Evolutionary conservation across 2,329 filamentous ascomycete genomes (phyloP), one percentile per base, ranked within the genome.

Genomic region (Cylindrodendrum hubeiense): DNA sequence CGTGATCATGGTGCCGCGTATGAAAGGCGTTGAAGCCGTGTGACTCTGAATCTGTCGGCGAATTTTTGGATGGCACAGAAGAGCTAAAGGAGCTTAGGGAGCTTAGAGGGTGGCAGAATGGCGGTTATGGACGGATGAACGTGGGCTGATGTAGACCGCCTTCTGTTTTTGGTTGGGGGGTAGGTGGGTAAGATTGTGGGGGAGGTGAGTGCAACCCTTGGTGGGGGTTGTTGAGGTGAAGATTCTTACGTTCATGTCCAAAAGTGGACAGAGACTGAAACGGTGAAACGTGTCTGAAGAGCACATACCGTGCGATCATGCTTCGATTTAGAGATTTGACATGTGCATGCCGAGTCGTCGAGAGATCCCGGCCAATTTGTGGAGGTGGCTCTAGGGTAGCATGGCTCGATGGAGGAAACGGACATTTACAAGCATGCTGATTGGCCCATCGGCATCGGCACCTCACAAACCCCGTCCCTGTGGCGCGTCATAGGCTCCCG

Each of bases 401-500:
- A 22, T 43, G 41, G 41, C 8, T 19, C 33, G 28, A 22, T 43
- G 12, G 54, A 63, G 51, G 53, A 60, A 74, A 66, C n/a, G 46
- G 15, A 65, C 55, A 70, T 68, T 61, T 60, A n/a, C 0, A 5
- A 5, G 37, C 8, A 9, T 44, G 24, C 34, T 69, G 17, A 74
- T 74, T 74, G 72, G 72, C 26, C 19, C 30, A 41, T 47, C 58
- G 58, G 30, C 22, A 51, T 66, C 67, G 63, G 70, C 46, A 60
- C 22, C 34, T 52, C 12, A 17, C 61, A 56, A 63, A n/a, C 43
- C 62, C 63, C 61, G 69, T 28, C 30, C 39, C 54, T 58, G 67
- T 64, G 63, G 58, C 53, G 60, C 68, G 72, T 74, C 69, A 74
- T 72, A 71, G 57, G 56, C 47, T 64, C 60, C 71, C 72, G 70